Evolutionary conservation across 441 rosid genomes (phyloP), one percentile per base, ranked within the genome.

Genomic region (Manihot esculenta): DNA sequence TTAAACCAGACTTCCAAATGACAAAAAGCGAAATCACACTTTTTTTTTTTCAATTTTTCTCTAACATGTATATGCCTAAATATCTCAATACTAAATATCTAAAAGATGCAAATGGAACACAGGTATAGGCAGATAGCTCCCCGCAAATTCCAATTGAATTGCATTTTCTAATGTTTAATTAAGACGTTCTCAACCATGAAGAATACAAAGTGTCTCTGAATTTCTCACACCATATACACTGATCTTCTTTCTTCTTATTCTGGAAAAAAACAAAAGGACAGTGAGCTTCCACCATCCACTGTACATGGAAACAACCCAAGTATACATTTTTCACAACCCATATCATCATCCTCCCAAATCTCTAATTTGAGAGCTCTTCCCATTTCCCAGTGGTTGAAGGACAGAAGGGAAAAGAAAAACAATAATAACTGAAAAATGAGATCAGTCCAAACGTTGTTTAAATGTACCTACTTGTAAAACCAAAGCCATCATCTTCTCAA

Each of bases 241-340:
- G 69, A 75, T 68, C 69, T 72, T 67, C 59, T 79, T 69, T 62
- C 71, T 74, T 72, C 80, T 78, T 78, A 78, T 86, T 82, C 72
- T 78, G 69, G 56, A 73, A 71, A 73, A 71, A 64, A 76, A 72
- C n/a, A 49, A 79, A 82, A 66, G 77, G 77, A 73, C 63, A 42
- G 81, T 73, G 84, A 62, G 78, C 80, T 86, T 78, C 83, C 83
- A 75, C 83, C 78, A 73, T 80, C 84, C 81, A 73, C 93, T 88
- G 83, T 88, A 86, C 93, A 88, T 76, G 79, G 72, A 78, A 83
- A 81, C 85, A 72, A 71, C 78, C 80, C 74, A 83, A 70, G 87
- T 82, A 82, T 86, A 86, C 84, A 76, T 79, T 76, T 73, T 74
- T 64, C 79, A 75, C 81, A 77, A 74, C 76, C 82, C 80, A 55